These are phyloP conservation scores for Chaetomiaceae sp. DNA, from an alignment of 2,329 filamentous ascomycete genomes.

Conservation along the genomic window DNA sequence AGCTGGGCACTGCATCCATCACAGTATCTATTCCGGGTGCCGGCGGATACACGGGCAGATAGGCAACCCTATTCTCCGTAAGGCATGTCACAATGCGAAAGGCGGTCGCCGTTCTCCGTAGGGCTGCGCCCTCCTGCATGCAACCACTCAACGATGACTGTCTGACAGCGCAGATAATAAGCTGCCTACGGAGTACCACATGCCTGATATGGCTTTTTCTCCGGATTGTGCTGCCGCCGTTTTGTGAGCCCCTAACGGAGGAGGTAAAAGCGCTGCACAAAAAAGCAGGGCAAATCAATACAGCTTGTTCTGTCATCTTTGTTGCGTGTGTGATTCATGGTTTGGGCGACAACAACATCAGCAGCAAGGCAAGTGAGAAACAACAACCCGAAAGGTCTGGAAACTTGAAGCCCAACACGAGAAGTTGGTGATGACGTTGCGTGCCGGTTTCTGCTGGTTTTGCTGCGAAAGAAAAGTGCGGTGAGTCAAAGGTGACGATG, in stretches of 20 bases:
- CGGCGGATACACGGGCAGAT: neutral
- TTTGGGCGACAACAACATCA: neutral
- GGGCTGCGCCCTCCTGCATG: constrained; percentile 16
- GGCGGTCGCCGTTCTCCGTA: neutral
- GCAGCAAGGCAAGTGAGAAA: neutral
- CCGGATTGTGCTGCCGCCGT: neutral
- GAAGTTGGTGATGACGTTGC: constrained; percentile 15
- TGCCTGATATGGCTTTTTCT: neutral
- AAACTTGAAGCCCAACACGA: constrained; percentile 9
- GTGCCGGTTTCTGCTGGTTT: neutral
- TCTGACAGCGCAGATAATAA: too few relatives aligned
- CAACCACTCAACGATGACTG: neutral
- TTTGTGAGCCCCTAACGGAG: neutral
- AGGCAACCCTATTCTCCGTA: constrained; percentile 5
- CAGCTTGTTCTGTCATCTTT: too few relatives aligned
- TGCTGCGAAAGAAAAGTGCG: neutral
- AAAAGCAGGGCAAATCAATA: too few relatives aligned
- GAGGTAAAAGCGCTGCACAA: too few relatives aligned
- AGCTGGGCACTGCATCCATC: neutral
- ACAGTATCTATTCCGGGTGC: constrained; percentile 5
- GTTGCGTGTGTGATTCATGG: too few relatives aligned
- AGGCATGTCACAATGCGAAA: too few relatives aligned
- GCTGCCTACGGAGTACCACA: constrained; percentile 1
- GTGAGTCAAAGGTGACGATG: neutral
- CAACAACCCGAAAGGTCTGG: neutral